A percentile compares a stretch with the other conserved stretches of the same genome.
Evolutionary conservation across 2,329 filamentous ascomycete species (phyloP).

Genomic region (Alternaria longipes): DNA sequence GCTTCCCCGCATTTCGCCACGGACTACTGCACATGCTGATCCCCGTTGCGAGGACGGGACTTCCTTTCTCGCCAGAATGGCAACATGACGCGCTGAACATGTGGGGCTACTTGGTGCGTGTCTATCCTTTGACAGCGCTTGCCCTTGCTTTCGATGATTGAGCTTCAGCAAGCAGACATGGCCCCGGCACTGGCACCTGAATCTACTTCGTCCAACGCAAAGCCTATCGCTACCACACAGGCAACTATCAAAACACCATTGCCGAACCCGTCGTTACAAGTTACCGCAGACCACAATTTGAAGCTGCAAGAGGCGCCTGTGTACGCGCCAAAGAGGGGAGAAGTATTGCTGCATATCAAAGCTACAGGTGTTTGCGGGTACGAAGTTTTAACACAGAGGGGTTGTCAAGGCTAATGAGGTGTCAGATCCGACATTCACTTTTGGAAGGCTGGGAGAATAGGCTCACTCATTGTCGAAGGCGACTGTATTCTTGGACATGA

Average conservation of each 20-base stretch:
- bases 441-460: constrained; percentile 72
- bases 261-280: constrained; percentile 65
- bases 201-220: constrained; percentile 13
- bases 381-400: constrained; percentile 1
- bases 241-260: constrained; percentile 35
- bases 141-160: not conserved
- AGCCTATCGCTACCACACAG: constrained; percentile 18
- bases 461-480: constrained; percentile 67
- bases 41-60: not conserved
- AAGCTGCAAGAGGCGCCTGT: constrained; percentile 67
- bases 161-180: constrained; percentile 12
- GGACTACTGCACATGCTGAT: not conserved
- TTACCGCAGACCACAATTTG: constrained; percentile 68
- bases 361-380: constrained; percentile 72
- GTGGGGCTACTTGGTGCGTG: not conserved
- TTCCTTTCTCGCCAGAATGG: constrained; percentile 1
- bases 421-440: constrained; percentile 72
- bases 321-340: constrained; percentile 61
- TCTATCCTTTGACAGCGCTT: not conserved
- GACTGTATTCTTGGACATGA: constrained; percentile 74
- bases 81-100: constrained; percentile 3
- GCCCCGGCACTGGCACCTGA: not conserved
- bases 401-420: constrained; percentile 2
- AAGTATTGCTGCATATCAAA: constrained; percentile 69
- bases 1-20: constrained; percentile 18